phyloP scores from a whole-genome alignment of 352 stramenopile species.

The Phytopythium montanum region DNA sequence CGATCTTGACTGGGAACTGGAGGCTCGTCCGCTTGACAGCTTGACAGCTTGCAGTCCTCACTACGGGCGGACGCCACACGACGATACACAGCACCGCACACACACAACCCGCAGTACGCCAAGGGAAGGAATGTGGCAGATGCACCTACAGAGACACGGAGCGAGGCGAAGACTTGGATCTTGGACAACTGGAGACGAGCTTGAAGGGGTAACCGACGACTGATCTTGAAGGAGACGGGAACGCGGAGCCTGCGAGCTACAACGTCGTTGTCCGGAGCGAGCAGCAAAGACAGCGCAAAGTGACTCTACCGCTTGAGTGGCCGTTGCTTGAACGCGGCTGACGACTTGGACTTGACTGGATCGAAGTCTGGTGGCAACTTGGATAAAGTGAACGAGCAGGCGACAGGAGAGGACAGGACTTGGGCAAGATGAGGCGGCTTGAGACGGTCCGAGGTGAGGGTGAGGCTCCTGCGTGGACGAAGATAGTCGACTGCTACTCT shows the following conservation, averaged over 20 bases:
- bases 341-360: not conserved
- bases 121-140: not conserved
- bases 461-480: not conserved
- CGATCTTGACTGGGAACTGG: not conserved
- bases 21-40: not conserved
- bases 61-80: not conserved
- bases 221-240: too few relatives aligned
- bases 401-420: not conserved
- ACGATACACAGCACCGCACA: not conserved
- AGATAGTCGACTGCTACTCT: not conserved
- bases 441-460: not conserved
- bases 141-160: slow-evolving; percentile 1
- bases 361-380: not conserved
- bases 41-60: not conserved
- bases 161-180: not conserved
- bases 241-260: not conserved
- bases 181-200: not conserved
- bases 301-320: not conserved
- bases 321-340: not conserved
- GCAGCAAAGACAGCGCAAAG: not conserved
- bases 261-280: not conserved
- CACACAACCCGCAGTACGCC: not conserved
- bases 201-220: not conserved
- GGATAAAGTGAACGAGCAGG: not conserved
- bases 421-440: not conserved